phyloP scores from a whole-genome alignment of 257 asterid species.

The Lycium ferocissimum region DNA sequence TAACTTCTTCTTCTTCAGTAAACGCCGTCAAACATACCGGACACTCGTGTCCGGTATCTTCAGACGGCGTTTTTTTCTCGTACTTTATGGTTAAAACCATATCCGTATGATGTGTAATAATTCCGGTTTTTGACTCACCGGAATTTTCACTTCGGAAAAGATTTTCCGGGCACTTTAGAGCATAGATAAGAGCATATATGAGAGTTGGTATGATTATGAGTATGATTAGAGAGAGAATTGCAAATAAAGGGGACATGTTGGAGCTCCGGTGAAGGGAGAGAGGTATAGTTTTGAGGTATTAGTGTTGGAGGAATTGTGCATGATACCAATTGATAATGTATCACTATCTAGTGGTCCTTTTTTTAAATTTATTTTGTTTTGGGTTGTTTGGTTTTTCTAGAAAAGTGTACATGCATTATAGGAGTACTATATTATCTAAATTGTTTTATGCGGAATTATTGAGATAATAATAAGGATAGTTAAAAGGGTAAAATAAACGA shows the following conservation, averaged over 20 bases:
- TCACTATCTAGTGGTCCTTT: neutral
- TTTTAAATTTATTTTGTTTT: neutral
- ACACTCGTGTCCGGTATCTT: conserved; percentile 50
- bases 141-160: conserved; percentile 31
- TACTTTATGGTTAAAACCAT: conserved; percentile 38
- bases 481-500: neutral
- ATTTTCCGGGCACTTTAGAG: conserved; percentile 42
- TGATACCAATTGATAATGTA: neutral
- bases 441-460: neutral
- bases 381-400: neutral
- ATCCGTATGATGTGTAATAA: conserved; percentile 27
- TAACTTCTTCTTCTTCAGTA: conserved; percentile 60
- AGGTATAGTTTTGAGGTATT: conserved; percentile 34
- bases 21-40: conserved; percentile 71
- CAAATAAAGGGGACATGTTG: conserved; percentile 46
- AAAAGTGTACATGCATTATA: neutral
- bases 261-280: conserved; percentile 38
- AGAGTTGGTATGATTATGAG: conserved; percentile 50
- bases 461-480: neutral
- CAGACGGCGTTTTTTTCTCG: conserved; percentile 35
- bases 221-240: conserved; percentile 46
- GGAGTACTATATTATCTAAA: neutral
- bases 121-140: conserved; percentile 6
- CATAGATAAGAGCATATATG: conserved; percentile 54
- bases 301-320: conserved; percentile 43